Base-by-base conservation (phyloP, 768 basidiomycete species). In the Omphalotus guepiniiformis region DNA sequence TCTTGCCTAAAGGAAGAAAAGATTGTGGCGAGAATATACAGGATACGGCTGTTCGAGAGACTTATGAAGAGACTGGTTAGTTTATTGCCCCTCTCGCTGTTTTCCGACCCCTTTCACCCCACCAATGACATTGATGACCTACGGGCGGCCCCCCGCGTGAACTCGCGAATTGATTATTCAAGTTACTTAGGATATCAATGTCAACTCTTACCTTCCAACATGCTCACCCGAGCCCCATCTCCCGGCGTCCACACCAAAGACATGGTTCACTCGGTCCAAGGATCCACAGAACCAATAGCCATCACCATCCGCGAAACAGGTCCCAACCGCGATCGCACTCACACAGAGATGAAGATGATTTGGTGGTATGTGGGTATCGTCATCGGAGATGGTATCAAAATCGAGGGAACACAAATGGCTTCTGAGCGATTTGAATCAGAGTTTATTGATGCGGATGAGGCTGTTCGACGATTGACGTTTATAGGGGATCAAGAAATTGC, bases 1-100 rank as follows among this genome's bases (percentile, higher is more conserved):
- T 80, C 4, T 72, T 83, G 11, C 78, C 83, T 27, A 84, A 83
- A 52, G 83, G 82, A 4, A 71, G 80, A 26, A 83, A 83, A 56
- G 79, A 83, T 56, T 58, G 67, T 18, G 74, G 74, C 1, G 83
- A 84, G 60, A 62, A 66, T 4, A 63, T 80, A 15, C 73, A 76
- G 46, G 53, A 47, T 1, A 68, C 82, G 2, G 82, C 82, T 0
- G 51, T 80, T 4, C 69, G 83, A 15, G 83, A 85, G 62, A 80
- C 81, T 1, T 80, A 69, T 56, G 84, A 82, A 56, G 82, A 84
- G 65, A 83, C 81, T 0, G 82, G 46, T 39, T 3, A 47, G 29
- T 47, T 32, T 32, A 9, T 32, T 32, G 9, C 30, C 30, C 30
- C 30, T 32, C n/a, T 32, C 9, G 9, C n/a, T 32, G 9, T 32